Conservation (phyloP, 2,329 filamentous ascomycete species). For the Trichoderma citrinoviride region DNA sequence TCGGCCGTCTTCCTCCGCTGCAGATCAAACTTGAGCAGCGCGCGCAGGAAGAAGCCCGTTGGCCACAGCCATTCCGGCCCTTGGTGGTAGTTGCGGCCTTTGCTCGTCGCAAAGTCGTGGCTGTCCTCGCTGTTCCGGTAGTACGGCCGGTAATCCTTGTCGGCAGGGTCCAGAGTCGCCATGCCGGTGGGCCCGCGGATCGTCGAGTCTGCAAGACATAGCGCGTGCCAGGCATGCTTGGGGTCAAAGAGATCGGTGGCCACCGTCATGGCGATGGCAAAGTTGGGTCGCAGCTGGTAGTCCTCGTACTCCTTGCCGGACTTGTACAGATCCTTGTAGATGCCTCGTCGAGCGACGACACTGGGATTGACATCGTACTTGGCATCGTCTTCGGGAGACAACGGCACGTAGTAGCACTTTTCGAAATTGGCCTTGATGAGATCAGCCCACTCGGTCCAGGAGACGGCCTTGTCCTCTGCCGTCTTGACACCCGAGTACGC, state of each 20-base stretch:
- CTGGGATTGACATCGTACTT: conserved; percentile 76
- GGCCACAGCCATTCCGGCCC: conserved; percentile 99
- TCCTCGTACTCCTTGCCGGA: conserved; percentile 96
- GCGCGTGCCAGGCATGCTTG: conserved; percentile 72
- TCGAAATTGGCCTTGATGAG: conserved; percentile 86
- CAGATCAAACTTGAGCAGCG: conserved; percentile 86
- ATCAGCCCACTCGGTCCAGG: conserved; percentile 74
- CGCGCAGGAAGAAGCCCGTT: conserved; percentile 90
- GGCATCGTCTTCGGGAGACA: conserved; percentile 64
- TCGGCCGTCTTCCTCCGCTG: conserved; percentile 58
- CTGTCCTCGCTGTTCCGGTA: conserved; percentile 96
- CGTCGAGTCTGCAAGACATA: conserved; percentile 74
- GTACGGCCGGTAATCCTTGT: conserved; percentile 90
- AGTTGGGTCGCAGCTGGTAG: conserved; percentile 93
- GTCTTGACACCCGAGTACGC: conserved; percentile 70
- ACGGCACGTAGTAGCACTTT: conserved; percentile 83
- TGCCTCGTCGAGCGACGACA: conserved; percentile 84
- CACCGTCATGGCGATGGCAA: conserved; percentile 91
- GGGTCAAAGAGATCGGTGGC: conserved; percentile 84
- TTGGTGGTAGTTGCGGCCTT: conserved; percentile 97
- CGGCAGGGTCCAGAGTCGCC: conserved; percentile 88
- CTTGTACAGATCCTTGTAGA: conserved; percentile 96
- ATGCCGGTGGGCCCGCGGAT: conserved; percentile 89
- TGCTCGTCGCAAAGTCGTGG: conserved; percentile 83
- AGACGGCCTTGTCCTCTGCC: conserved; percentile 58